Conservation (phyloP, 306 rosid genomes). For the Pyrus pyrifolia region DNA sequence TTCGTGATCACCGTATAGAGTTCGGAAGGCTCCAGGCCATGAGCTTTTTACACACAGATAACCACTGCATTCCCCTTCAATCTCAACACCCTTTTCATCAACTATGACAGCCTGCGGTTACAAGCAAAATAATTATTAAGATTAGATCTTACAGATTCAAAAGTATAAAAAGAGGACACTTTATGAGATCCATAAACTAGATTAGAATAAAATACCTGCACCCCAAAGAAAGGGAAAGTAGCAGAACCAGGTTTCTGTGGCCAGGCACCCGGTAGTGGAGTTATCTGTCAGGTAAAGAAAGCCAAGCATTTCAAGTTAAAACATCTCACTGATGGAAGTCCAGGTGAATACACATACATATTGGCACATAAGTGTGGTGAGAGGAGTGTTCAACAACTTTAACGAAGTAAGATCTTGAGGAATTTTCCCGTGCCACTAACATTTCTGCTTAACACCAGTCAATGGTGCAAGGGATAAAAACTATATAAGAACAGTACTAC, state of each 20-base stretch:
- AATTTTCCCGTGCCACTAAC: neutral
- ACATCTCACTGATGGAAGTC: neutral
- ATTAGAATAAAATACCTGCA: conserved; percentile 51
- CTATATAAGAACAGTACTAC: conserved; percentile 16
- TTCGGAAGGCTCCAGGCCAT: conserved; percentile 99
- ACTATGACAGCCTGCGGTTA: conserved; percentile 73
- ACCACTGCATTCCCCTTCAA: conserved; percentile 93
- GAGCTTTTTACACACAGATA: conserved; percentile 80
- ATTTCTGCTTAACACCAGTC: neutral
- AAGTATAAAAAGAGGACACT: neutral
- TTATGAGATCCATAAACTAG: conserved; percentile 12
- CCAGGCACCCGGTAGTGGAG: conserved; percentile 99
- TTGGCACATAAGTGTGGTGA: neutral
- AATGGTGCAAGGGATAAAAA: conserved; percentile 11
- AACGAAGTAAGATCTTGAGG: neutral
- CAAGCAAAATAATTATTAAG: conserved; percentile 16
- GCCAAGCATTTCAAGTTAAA: conserved; percentile 3
- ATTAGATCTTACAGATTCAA: conserved; percentile 6
- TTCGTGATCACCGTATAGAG: conserved; percentile 92
- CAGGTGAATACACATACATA: neutral
- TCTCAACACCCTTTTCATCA: conserved; percentile 88
- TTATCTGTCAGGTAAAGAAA: conserved; percentile 52
- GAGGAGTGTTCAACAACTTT: neutral
- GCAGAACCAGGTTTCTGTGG: conserved; percentile 99
- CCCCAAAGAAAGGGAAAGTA: conserved; percentile 96